Evolutionary conservation across 2,329 filamentous ascomycete genomes (phyloP).

Genomic region (Thielaviopsis euricoi): DNA sequence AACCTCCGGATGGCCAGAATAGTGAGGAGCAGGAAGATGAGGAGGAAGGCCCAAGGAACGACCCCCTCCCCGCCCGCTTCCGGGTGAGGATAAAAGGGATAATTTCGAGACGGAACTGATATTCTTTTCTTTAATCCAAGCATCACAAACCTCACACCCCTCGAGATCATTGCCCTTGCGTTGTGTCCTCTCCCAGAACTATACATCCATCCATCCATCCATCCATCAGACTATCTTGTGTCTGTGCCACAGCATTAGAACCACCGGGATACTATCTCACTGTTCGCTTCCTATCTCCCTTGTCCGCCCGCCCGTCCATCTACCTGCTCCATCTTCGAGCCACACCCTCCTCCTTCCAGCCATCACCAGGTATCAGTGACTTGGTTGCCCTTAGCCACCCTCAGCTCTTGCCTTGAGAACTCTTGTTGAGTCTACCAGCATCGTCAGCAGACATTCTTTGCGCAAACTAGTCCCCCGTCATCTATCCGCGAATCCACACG

Average conservation of each 20-base stretch:
- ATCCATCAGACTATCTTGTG: not conserved
- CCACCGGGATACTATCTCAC: not conserved
- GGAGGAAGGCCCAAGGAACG: not conserved
- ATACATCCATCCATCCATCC: too few species aligned
- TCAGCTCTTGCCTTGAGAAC: not conserved
- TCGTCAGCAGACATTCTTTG: too few species aligned
- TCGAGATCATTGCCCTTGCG: not conserved
- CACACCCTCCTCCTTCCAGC: not conserved
- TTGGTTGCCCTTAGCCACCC: not conserved
- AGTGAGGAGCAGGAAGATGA: not conserved
- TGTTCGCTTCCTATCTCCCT: not conserved
- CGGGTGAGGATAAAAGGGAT: constrained; percentile 5
- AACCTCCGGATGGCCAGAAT: not conserved
- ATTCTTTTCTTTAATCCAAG: not conserved
- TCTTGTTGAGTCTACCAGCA: not conserved
- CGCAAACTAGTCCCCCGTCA: too few species aligned
- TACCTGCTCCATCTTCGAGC: constrained; percentile 2
- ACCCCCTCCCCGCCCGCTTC: not conserved
- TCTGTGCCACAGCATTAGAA: not conserved
- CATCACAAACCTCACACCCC: not conserved
- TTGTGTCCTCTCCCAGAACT: not conserved
- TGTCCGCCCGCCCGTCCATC: not conserved
- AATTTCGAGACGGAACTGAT: not conserved
- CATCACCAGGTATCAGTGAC: not conserved
- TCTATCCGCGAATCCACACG: not conserved